phyloP scores from a whole-genome alignment of 2,329 filamentous ascomycete species.

The Sphaerulina vaccinii region DNA sequence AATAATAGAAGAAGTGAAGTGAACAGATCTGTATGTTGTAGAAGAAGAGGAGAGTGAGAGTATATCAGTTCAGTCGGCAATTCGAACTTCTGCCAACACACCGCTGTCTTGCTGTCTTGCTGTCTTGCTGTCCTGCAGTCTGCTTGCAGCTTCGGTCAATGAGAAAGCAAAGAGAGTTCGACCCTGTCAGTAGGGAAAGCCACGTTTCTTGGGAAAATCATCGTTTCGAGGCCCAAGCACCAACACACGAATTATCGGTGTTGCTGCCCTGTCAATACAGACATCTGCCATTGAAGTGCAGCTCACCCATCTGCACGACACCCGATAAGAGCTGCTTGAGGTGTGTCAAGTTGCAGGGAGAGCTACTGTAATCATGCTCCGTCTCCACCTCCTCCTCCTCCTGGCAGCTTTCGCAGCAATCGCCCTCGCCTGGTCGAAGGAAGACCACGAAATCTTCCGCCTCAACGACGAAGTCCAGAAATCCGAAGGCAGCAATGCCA shows the following conservation, averaged over 20 bases:
- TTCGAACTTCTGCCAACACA: not conserved
- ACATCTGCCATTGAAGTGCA: not conserved
- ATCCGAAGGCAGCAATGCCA: conserved; percentile 72
- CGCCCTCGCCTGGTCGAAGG: conserved; percentile 78
- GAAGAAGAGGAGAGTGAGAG: too few species aligned
- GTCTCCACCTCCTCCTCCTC: conserved; percentile 64
- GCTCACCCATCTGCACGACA: not conserved
- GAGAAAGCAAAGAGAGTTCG: too few species aligned
- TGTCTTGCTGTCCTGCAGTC: not conserved
- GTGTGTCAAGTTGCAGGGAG: not conserved
- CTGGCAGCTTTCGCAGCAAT: conserved; percentile 66
- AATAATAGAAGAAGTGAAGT: not conserved
- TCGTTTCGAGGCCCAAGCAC: too few species aligned
- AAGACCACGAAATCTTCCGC: conserved; percentile 99
- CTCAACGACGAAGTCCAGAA: conserved; percentile 80
- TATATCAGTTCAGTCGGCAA: too few species aligned
- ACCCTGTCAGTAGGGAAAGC: not conserved
- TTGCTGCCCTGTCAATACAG: too few species aligned
- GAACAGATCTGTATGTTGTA: too few species aligned
- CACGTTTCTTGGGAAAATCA: too few species aligned
- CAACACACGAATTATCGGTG: too few species aligned
- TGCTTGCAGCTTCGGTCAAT: too few species aligned
- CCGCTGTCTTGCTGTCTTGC: not conserved
- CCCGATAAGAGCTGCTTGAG: not conserved
- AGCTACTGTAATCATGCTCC: too few species aligned